Base-by-base conservation (phyloP, 768 basidiomycete genomes). In the Leccinum subtestaceum region DNA sequence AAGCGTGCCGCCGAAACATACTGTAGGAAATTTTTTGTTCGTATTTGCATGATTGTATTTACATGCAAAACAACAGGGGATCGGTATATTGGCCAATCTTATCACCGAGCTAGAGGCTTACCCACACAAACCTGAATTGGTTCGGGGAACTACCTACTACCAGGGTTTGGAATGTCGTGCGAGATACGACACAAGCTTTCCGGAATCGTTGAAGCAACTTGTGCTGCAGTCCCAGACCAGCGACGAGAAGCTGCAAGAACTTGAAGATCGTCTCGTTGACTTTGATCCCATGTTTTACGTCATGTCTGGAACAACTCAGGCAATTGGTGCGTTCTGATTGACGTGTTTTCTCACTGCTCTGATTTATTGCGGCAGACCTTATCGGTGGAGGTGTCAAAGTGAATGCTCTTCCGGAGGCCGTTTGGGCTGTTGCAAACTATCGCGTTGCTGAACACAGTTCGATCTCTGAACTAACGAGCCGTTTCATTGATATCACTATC, bases 1-100 rank as follows among this genome's bases (percentile, higher is more conserved):
- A 1, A 80, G 78, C 61, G 73, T 76, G 1, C 84, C 84, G 8
- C 81, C 80, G 7, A 56, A 67, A 17, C 84, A 85, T 65, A 85
- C 85, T 5, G 81, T 75, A 70, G 60, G 72, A 21, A 21, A 21
- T 21, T 21, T 21, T 21, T 21, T 52, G 7, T 56, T 8, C 27
- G 1, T 49, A 5, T 25, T 53, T 46, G 0, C 21, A 3, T 21
- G 21, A 21, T 27, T 51, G 1, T 34, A 36, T 53, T 62, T 19
- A 54, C 31, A 2, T 4, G 3, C 10, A 12, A 8, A 19, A n/a
- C 9, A 59, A 66, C 65, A 72, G 70, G 68, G 68, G n/a, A 83
- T 86, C 60, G 83, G 83, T 34, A 78, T 83, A 60, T 77, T 85
- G 53, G 72, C 83, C 2, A 57, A 73, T 8, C 62, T 83, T n/a